These are phyloP conservation scores for Fusarium lateritium DNA, from an alignment of 2,329 filamentous ascomycete genomes.

Conservation along the genomic window DNA sequence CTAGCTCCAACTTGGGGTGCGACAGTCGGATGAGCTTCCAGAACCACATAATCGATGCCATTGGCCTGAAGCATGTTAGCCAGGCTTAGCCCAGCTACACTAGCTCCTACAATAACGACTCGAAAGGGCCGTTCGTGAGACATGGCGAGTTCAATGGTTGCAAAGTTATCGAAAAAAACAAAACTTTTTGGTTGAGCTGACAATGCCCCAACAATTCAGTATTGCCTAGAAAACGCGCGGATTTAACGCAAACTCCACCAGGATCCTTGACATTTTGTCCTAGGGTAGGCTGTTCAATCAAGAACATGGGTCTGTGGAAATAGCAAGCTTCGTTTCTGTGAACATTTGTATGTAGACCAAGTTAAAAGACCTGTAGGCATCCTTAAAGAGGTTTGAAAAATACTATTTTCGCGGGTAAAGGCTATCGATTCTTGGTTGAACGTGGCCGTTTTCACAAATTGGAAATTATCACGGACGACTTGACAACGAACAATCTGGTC, in stretches of 20 bases:
- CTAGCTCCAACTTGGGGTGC: constrained; percentile 11
- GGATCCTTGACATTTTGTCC: neutral
- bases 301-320: neutral
- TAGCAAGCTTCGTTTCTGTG: too few relatives aligned
- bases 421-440: too few relatives aligned
- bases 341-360: too few relatives aligned
- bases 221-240: neutral
- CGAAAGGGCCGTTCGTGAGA: neutral
- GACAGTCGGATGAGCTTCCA: neutral
- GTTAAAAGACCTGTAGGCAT: too few relatives aligned
- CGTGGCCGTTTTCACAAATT: too few relatives aligned
- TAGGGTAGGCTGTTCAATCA: neutral
- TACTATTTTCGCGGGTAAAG: too few relatives aligned
- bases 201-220: neutral
- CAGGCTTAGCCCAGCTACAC: constrained; percentile 5
- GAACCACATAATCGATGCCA: constrained; percentile 3
- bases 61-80: constrained; percentile 12
- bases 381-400: too few relatives aligned
- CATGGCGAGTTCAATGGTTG: neutral
- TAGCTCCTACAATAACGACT: constrained; percentile 1
- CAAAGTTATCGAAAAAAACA: neutral
- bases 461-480: too few relatives aligned
- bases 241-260: neutral
- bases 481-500: too few relatives aligned
- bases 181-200: neutral